Conservation (phyloP, 306 rosid genomes). For the Cyclanthera cordifolia region DNA sequence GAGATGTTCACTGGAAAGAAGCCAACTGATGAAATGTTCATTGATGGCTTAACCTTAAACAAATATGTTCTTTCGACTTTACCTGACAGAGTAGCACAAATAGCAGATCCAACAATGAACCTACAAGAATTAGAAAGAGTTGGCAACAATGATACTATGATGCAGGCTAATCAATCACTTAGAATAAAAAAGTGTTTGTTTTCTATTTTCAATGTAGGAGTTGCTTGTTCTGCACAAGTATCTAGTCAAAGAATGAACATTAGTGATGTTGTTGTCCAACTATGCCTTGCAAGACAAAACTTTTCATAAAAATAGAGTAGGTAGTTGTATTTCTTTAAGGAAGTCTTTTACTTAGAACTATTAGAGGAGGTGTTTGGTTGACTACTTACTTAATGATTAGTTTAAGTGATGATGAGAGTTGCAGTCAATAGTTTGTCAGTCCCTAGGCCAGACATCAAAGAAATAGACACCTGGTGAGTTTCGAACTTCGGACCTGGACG, state of each 20-base stretch:
- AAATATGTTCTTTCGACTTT: constrained; percentile 10
- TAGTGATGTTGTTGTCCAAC: not conserved
- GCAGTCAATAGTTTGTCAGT: too few species aligned
- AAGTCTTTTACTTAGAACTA: too few species aligned
- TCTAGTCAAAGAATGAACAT: constrained; percentile 12
- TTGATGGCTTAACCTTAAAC: constrained; percentile 21
- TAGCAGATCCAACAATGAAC: constrained; percentile 7
- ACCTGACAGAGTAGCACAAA: constrained; percentile 4
- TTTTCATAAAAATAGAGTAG: not conserved
- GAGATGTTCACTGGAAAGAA: constrained; percentile 20
- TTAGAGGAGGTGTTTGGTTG: too few species aligned
- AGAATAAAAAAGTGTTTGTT: constrained; percentile 6
- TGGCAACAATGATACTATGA: too few species aligned
- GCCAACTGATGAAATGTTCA: constrained; percentile 19
- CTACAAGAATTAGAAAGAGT: not conserved
- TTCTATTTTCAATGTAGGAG: not conserved
- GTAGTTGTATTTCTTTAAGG: too few species aligned
- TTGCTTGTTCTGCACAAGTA: constrained; percentile 10
- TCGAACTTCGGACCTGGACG: too few species aligned
- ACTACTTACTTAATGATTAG: too few species aligned
- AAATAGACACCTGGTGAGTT: too few species aligned
- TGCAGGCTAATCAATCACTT: not conserved
- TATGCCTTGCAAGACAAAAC: too few species aligned
- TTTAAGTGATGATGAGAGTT: too few species aligned
- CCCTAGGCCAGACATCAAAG: too few species aligned